Conservation (phyloP, 2,329 filamentous ascomycete species). For the Xylaria sp. region DNA sequence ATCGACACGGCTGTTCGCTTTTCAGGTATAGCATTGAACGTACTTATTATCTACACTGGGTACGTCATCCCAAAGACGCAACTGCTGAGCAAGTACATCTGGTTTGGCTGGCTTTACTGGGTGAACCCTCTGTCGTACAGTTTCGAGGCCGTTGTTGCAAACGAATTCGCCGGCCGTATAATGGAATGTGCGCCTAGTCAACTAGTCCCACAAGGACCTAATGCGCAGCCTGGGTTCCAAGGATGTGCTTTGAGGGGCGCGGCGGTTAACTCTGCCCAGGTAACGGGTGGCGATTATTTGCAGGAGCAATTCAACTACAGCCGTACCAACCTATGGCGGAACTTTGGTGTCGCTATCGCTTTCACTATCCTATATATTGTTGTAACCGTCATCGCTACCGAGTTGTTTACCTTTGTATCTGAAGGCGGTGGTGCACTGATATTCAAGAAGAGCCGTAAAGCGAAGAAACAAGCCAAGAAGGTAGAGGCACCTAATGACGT, state of each 20-base stretch:
- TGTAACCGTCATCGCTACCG: conserved; percentile 72
- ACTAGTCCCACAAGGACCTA: conserved; percentile 54
- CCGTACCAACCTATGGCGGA: conserved; percentile 69
- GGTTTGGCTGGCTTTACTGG: conserved; percentile 72
- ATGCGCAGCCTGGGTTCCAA: conserved; percentile 50
- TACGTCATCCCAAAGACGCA: conserved; percentile 65
- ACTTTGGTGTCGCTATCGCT: conserved; percentile 78
- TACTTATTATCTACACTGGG: conserved; percentile 71
- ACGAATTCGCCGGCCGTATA: conserved; percentile 58
- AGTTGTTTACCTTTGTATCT: conserved; percentile 67
- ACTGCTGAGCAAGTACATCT: conserved; percentile 65
- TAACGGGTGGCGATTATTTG: conserved; percentile 64
- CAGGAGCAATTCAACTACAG: conserved; percentile 58
- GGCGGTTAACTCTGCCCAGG: conserved; percentile 50
- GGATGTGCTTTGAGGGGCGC: conserved; percentile 63
- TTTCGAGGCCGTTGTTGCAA: conserved; percentile 65
- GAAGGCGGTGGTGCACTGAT: conserved; percentile 71
- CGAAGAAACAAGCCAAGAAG: conserved; percentile 59
- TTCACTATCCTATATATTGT: conserved; percentile 77
- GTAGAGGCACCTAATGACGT: conserved; percentile 56
- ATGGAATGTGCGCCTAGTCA: conserved; percentile 55
- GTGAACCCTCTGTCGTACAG: conserved; percentile 70
- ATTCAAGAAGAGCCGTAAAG: conserved; percentile 71
- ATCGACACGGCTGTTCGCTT: conserved; percentile 68
- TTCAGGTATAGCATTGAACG: conserved; percentile 60